These are phyloP conservation scores for Phialophora chinensis DNA, from an alignment of 2,329 filamentous ascomycete genomes.

Conservation along the genomic window DNA sequence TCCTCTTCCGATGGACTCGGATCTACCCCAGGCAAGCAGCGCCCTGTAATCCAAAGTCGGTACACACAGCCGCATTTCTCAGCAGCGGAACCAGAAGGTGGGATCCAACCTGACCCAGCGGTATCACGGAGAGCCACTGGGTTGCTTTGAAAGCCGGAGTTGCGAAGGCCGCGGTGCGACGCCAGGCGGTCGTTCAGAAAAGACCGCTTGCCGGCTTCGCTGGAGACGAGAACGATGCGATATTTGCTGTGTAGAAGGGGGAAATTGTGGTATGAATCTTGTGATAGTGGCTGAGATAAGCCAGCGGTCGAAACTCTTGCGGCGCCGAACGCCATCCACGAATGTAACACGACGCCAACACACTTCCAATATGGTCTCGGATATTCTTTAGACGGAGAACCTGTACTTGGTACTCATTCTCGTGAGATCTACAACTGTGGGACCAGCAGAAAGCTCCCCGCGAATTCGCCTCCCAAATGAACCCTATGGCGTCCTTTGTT, in stretches of 20 bases:
- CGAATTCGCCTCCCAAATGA: constrained; percentile 21
- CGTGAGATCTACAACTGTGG: constrained; percentile 10
- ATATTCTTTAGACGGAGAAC: background rate
- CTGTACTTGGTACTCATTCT: background rate
- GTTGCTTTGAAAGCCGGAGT: background rate
- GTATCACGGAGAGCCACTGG: background rate
- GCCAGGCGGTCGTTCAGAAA: background rate
- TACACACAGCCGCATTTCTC: background rate
- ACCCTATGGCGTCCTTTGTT: constrained; percentile 22
- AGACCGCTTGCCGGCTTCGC: background rate
- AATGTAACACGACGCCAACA: background rate
- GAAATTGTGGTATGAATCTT: background rate
- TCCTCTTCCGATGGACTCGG: background rate
- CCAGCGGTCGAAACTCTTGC: background rate
- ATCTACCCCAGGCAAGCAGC: background rate
- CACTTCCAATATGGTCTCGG: background rate
- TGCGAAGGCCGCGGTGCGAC: background rate
- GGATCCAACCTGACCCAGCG: background rate
- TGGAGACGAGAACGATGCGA: background rate
- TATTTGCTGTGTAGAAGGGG: background rate
- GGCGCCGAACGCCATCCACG: background rate
- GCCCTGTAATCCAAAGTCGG: background rate
- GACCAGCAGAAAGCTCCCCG: constrained; percentile 26
- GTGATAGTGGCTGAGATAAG: background rate
- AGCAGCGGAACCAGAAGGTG: background rate